phyloP scores from a whole-genome alignment of 139 green algal genomes.

The Chlamydomonas applanata region DNA sequence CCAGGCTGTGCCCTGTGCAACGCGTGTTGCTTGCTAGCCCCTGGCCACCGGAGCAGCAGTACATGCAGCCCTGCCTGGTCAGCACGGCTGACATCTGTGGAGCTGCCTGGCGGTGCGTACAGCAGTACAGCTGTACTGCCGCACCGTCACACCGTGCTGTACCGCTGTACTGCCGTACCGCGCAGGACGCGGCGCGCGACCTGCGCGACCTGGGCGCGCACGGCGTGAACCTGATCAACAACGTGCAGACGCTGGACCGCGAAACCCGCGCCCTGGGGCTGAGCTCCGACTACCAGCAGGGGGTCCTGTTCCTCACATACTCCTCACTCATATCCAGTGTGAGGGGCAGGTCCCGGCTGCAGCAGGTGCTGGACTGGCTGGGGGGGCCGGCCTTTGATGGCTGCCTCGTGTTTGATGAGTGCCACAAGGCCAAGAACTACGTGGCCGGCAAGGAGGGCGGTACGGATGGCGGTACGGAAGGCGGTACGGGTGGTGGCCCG shows the following conservation, averaged over 20 bases:
- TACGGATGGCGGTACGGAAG: too few relatives aligned
- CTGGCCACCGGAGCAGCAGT: too few relatives aligned
- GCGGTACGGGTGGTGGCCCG: too few relatives aligned
- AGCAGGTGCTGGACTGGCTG: slow-evolving; percentile 58
- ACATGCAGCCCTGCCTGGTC: too few relatives aligned
- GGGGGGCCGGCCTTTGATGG: slow-evolving; percentile 67
- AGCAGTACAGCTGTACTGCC: too few relatives aligned
- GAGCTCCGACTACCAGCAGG: slow-evolving; percentile 72
- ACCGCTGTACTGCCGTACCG: too few relatives aligned
- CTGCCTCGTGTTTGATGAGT: slow-evolving; percentile 78
- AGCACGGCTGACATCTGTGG: too few relatives aligned
- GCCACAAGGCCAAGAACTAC: slow-evolving; percentile 86
- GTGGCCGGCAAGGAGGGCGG: slow-evolving; percentile 59
- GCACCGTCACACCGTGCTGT: too few relatives aligned
- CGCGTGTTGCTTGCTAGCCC: too few relatives aligned
- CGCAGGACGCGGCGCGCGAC: slow-evolving; percentile 16
- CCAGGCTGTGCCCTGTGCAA: neutral
- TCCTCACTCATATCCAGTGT: slow-evolving; percentile 60
- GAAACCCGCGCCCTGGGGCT: slow-evolving; percentile 62
- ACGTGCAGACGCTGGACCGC: slow-evolving; percentile 65
- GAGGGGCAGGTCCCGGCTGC: slow-evolving; percentile 43
- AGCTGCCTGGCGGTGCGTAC: too few relatives aligned
- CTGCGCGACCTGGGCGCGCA: slow-evolving; percentile 60
- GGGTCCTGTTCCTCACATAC: slow-evolving; percentile 89
- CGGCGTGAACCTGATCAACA: slow-evolving; percentile 72